phyloP scores from a whole-genome alignment of 169 alveolate genomes.

The Plasmodium fragile region DNA sequence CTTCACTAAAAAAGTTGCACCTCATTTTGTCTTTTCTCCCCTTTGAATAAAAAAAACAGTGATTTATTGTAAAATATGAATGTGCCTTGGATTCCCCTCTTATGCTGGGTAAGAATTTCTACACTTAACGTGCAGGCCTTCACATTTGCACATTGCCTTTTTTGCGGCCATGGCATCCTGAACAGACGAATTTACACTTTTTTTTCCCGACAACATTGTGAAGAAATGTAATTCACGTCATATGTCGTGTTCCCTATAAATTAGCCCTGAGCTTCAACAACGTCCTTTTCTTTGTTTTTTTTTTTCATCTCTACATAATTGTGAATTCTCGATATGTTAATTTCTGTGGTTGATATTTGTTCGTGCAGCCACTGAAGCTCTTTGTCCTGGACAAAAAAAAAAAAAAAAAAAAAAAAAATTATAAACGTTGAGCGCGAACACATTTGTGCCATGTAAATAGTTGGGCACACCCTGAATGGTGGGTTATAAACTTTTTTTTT shows the following conservation, averaged over 20 bases:
- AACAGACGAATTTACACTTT: background rate
- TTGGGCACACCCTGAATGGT: background rate
- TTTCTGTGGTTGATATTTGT: constrained; percentile 91
- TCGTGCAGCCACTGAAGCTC: constrained; percentile 89
- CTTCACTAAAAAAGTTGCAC: background rate
- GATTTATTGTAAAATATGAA: background rate
- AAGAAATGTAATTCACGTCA: constrained; percentile 2
- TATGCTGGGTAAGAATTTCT: background rate
- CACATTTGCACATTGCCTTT: background rate
- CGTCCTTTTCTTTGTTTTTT: constrained; percentile 73
- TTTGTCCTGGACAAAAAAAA: constrained; percentile 77
- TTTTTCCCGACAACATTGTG: background rate
- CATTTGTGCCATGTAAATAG: background rate
- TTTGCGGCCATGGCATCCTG: background rate
- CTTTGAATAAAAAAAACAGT: background rate
- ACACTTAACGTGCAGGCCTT: background rate
- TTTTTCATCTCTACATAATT: constrained; percentile 88
- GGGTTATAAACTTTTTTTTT: background rate
- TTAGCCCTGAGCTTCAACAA: constrained; percentile 46
- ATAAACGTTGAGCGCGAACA: background rate
- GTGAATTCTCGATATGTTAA: constrained; percentile 92
- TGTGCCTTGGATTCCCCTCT: background rate
- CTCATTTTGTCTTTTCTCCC: background rate
- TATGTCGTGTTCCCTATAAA: background rate
- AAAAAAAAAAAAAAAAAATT: background rate